Base-by-base conservation (phyloP, 139 green algal species). In the Picochlorum sp. region DNA sequence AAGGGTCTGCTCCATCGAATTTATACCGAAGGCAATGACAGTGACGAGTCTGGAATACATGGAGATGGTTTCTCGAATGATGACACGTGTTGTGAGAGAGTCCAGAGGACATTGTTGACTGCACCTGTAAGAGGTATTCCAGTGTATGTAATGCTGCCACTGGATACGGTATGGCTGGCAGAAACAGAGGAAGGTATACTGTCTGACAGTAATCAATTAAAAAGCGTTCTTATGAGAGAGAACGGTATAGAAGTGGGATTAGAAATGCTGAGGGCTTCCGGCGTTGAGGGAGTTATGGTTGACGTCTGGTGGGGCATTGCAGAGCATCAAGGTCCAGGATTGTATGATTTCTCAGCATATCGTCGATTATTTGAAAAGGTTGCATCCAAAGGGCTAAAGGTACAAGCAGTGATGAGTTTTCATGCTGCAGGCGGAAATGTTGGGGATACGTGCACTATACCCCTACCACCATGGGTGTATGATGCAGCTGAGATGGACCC, bases 111-210 rank as follows among this genome's bases (percentile, higher is more conserved):
- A 20, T 63, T 31, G 14, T 45, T 72, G 18, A 60, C 64, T 14
- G 44, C 70, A 9, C 63, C 70, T 15, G 70, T 76, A 4, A 51
- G 47, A 4, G 77, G 74, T n/a, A 63, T 84, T 23, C 93, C 93
- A 6, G 88, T 98, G 3, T 98, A 91, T 68, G 94, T 99, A 1
- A 99, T 99, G 94, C 88, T 99, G 44, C 94, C 94, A 9, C 78
- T 99, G 45, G 94, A 99, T 73, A 96, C 90, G 9, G 88, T 99
- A 3, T 92, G 88, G 78, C 87, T 98, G 4, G 79, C 98, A 64
- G 47, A 54, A 54, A 21, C 47, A 26, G 47, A 54, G 6, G 47
- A 54, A 54, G 47, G 47, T 75, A 81, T 54, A 13, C 8, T 41
- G 34, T 41, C 34, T 8, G 85, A 96, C 8, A 80, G 79, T 38